Evolutionary conservation across 2,329 filamentous ascomycete species (phyloP), one percentile per base, ranked within the genome.

Genomic region (Colletotrichum sp.): DNA sequence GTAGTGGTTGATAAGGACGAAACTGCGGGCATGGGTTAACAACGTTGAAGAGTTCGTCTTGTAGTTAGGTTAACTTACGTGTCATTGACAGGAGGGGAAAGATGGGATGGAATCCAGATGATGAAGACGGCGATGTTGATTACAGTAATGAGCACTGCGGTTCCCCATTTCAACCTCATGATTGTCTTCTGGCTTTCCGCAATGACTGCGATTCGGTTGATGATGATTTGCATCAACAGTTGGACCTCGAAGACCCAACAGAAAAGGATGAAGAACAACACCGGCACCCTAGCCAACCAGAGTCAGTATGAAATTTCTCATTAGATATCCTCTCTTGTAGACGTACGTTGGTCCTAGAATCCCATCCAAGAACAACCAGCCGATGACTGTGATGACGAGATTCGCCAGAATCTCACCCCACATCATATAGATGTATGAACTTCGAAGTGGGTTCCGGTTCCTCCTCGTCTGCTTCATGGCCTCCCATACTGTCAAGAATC

Each of bases 71-170:
- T 8, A 21, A 81, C 83, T 81, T 75, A 84, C 82, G 78, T 80
- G 3, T 84, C 65, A 39, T 82, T 86, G 4, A 83, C 81, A 1
- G 88, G 85, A 4, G 89, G 85, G 2, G 77, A 75, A 0, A 79
- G 77, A 49, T 88, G 87, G 1, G 88, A 82, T 0, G 90, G 90
- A 18, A 91, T 89, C 85, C 88, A 91, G 59, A 91, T 90, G 66
- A 82, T 84, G 73, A 89, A 90, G 15, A 91, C 90, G 1, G 86
- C 86, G 24, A 91, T 85, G 65, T 91, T 91, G 77, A 91, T 87
- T 13, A 82, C 36, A 2, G 86, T 88, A 67, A 91, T 89, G 5
- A 88, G 18, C 1, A 81, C 52, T 1, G 88, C 83, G 1, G 86
- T 86, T 1, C 84, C 84, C 87, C 87, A 89, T 82, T 90, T 90